phyloP scores from a whole-genome alignment of 108 stramenopile genomes.

The Conticribra weissflogii region DNA sequence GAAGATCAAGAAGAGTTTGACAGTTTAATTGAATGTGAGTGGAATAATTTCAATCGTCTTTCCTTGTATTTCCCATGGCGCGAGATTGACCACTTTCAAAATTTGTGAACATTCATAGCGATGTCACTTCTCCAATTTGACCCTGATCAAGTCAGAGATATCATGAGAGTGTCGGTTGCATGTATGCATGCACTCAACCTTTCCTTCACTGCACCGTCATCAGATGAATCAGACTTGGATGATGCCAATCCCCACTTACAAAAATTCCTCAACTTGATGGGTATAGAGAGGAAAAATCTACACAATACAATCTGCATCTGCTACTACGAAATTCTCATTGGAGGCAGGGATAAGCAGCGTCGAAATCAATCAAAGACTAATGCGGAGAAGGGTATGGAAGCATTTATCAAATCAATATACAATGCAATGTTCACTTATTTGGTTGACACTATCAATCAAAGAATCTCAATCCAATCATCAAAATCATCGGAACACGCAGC shows the following conservation, averaged over 20 bases:
- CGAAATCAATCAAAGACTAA: slow-evolving; percentile 73
- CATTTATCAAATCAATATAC: slow-evolving; percentile 95
- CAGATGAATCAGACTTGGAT: not conserved
- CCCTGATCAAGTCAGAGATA: not conserved
- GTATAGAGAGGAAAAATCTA: not conserved
- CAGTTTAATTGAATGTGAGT: slow-evolving; percentile 61
- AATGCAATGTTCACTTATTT: slow-evolving; percentile 89
- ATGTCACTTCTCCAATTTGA: not conserved
- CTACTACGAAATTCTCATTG: slow-evolving; percentile 8
- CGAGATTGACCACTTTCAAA: slow-evolving; percentile 69
- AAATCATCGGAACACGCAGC: slow-evolving; percentile 28
- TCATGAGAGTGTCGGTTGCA: not conserved
- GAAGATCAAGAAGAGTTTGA: slow-evolving; percentile 76
- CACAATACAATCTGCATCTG: not conserved
- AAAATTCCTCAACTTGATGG: not conserved
- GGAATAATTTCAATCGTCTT: slow-evolving; percentile 65
- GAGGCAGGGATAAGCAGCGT: slow-evolving; percentile 71
- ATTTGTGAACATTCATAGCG: no score
- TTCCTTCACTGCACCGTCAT: not conserved
- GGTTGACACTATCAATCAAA: slow-evolving; percentile 84
- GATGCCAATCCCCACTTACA: not conserved
- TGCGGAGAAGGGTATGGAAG: slow-evolving; percentile 88
- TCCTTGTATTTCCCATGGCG: slow-evolving; percentile 78
- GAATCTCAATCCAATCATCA: slow-evolving; percentile 50
- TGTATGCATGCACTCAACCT: not conserved